Conservation (phyloP, 1,284 basidiomycete species). For the Cystodermella granulosa region DNA sequence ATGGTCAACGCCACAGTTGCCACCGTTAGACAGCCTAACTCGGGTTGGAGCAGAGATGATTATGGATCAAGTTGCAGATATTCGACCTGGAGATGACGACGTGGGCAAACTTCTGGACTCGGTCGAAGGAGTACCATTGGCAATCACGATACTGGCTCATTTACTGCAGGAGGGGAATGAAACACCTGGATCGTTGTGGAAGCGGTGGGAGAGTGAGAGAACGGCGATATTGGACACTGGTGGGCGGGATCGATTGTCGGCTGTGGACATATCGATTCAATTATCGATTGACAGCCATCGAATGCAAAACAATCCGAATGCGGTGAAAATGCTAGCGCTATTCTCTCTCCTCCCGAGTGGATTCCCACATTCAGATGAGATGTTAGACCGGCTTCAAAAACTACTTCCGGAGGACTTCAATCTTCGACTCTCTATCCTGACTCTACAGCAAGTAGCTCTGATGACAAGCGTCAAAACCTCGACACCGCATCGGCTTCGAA, state of each 20-base stretch:
- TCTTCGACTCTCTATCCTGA: constrained; percentile 19
- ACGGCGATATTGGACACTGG: constrained; percentile 24
- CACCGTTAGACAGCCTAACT: constrained; percentile 23
- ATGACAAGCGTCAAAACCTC: constrained; percentile 18
- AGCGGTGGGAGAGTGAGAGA: constrained; percentile 23
- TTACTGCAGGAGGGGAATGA: constrained; percentile 25
- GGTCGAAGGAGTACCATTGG: constrained; percentile 29
- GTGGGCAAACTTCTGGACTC: constrained; percentile 20
- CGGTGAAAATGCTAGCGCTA: constrained; percentile 19
- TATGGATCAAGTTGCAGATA: constrained; percentile 18
- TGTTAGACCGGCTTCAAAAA: constrained; percentile 9
- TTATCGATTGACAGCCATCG: constrained; percentile 23
- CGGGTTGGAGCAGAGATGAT: no score
- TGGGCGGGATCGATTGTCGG: constrained; percentile 19
- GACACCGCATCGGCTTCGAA: constrained; percentile 15
- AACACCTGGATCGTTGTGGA: constrained; percentile 23
- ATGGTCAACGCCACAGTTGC: constrained; percentile 20
- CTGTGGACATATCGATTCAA: constrained; percentile 23
- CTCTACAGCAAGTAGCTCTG: constrained; percentile 24
- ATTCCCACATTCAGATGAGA: constrained; percentile 16
- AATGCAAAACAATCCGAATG: constrained; percentile 20
- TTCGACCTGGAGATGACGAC: constrained; percentile 17
- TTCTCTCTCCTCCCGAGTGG: constrained; percentile 25
- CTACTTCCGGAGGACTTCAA: constrained; percentile 15
- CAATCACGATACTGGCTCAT: constrained; percentile 27